Evolutionary conservation across 345 rosid species (phyloP).

Genomic region (Diplotaxis tenuifolia): DNA sequence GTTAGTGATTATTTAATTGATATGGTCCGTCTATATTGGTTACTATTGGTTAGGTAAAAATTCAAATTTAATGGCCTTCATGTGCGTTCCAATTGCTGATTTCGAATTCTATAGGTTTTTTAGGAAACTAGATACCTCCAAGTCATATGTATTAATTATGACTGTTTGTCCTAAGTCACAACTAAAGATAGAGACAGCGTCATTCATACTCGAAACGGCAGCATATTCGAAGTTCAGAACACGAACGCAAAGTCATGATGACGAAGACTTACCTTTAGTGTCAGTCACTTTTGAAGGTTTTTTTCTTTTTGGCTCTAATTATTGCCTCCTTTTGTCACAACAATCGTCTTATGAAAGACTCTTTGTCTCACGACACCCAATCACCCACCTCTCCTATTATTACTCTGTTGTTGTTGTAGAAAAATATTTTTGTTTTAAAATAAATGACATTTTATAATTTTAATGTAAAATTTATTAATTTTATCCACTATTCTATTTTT

Average conservation of each 20-base stretch:
- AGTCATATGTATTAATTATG: neutral
- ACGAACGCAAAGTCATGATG: conserved; percentile 24
- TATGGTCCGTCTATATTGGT: neutral
- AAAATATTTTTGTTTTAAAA: too few relatives aligned
- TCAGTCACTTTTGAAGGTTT: neutral
- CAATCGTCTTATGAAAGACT: conserved; percentile 29
- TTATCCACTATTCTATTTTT: too few relatives aligned
- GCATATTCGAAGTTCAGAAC: conserved; percentile 5
- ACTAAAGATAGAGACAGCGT: conserved; percentile 18
- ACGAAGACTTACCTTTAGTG: conserved; percentile 9
- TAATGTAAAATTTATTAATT: too few relatives aligned
- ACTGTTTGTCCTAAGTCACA: neutral
- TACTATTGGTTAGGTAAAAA: neutral
- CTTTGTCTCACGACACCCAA: conserved; percentile 28
- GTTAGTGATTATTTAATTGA: neutral
- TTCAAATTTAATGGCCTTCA: conserved; percentile 10
- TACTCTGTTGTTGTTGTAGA: too few relatives aligned
- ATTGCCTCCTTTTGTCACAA: conserved; percentile 33
- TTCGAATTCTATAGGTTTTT: neutral
- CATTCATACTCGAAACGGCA: conserved; percentile 18
- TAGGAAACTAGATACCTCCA: conserved; percentile 2
- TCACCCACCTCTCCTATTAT: neutral
- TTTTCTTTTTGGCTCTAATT: neutral
- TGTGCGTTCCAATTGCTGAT: conserved; percentile 23
- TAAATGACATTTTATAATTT: too few relatives aligned